These are phyloP conservation scores for Calonectria pseudoturangicola DNA, from an alignment of 2,329 filamentous ascomycete species.

Conservation along the genomic window DNA sequence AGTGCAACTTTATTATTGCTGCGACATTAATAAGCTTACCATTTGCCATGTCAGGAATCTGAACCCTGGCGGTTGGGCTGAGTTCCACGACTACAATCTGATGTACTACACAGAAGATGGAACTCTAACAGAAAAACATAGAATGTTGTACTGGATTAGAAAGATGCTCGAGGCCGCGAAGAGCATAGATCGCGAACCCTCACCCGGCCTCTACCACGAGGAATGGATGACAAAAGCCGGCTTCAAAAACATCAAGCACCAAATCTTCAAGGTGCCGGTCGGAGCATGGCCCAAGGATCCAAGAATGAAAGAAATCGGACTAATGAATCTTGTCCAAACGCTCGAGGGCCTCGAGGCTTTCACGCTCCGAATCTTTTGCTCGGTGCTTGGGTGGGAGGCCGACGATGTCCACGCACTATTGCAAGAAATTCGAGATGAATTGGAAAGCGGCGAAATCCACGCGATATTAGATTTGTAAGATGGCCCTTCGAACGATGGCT, in stretches of 20 bases:
- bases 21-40: neutral
- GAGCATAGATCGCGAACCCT: constrained; percentile 40
- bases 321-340: constrained; percentile 32
- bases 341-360: constrained; percentile 35
- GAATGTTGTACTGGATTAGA: constrained; percentile 9
- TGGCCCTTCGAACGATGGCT: too few relatives aligned
- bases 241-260: constrained; percentile 59
- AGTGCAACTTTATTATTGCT: neutral
- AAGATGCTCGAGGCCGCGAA: neutral
- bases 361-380: constrained; percentile 6
- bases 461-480: constrained; percentile 40
- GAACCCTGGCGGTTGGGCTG: constrained; percentile 60
- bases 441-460: constrained; percentile 31
- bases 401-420: constrained; percentile 6
- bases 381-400: constrained; percentile 1
- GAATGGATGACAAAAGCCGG: constrained; percentile 59
- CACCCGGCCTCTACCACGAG: constrained; percentile 52
- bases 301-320: constrained; percentile 57
- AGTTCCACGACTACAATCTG: constrained; percentile 56
- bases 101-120: constrained; percentile 56
- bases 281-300: constrained; percentile 62
- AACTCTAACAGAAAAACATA: constrained; percentile 47
- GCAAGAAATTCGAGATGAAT: constrained; percentile 17
- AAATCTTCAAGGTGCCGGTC: constrained; percentile 57
- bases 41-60: constrained; percentile 48